Conservation (phyloP, 495 filamentous ascomycete genomes). For the Talaromyces adpressus region DNA sequence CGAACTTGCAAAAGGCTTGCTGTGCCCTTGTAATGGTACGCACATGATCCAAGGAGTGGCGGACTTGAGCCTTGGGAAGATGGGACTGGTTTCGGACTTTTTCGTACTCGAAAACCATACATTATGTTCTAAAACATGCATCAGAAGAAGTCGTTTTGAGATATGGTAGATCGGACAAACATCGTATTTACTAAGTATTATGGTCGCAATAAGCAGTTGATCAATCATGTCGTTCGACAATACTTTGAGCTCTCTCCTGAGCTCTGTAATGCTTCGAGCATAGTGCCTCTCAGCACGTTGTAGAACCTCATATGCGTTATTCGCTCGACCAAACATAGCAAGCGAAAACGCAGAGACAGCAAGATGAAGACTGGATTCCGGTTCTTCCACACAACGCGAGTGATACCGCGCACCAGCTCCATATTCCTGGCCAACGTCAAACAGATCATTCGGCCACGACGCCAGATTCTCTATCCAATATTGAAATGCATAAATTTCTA, state of each 20-base stretch:
- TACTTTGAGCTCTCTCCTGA: conserved; percentile 7
- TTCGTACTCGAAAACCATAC: background rate
- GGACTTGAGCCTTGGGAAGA: background rate
- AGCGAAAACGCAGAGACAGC: conserved; percentile 23
- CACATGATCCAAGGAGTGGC: background rate
- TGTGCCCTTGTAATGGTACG: conserved; percentile 16
- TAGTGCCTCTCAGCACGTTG: conserved; percentile 15
- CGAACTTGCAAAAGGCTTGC: conserved; percentile 17
- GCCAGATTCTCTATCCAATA: conserved; percentile 10
- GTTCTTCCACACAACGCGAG: conserved; percentile 7
- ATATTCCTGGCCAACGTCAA: conserved; percentile 17
- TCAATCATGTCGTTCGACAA: conserved; percentile 20
- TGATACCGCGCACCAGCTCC: conserved; percentile 14
- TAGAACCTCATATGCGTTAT: conserved; percentile 8
- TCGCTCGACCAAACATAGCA: conserved; percentile 19
- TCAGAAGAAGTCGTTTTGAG: background rate
- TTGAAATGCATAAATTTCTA: conserved; percentile 11
- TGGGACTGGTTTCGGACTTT: background rate
- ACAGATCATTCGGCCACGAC: conserved; percentile 10
- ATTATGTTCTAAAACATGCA: background rate
- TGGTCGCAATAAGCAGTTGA: conserved; percentile 20
- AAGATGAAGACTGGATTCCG: conserved; percentile 19
- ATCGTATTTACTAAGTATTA: conserved; percentile 24
- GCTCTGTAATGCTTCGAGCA: conserved; percentile 10
- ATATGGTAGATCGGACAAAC: conserved; percentile 7